These are phyloP conservation scores for Ceratocystis variospora DNA, from an alignment of 2,329 filamentous ascomycete genomes.

Conservation along the genomic window DNA sequence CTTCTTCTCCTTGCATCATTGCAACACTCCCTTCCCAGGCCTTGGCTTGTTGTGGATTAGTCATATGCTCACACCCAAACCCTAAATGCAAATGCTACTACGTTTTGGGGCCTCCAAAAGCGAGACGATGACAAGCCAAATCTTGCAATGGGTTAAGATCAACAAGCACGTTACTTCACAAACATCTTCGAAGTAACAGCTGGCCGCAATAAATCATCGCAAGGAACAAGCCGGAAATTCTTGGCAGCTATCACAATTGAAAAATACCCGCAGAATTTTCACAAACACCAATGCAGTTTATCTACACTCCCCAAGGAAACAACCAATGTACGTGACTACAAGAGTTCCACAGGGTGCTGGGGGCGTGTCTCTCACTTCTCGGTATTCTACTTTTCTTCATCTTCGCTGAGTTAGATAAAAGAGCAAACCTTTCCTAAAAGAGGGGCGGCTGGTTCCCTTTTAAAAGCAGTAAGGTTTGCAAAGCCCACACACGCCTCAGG, in stretches of 20 bases:
- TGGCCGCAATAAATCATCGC: no score
- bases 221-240: no score
- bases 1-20: neutral
- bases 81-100: neutral
- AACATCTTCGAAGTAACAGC: no score
- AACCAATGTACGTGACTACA: no score
- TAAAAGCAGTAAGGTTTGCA: neutral
- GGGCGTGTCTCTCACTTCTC: neutral
- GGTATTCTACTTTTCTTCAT: neutral
- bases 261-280: no score
- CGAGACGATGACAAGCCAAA: no score
- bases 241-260: no score
- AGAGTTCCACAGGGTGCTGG: neutral
- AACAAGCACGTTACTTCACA: no score
- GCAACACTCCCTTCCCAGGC: neutral
- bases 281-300: no score
- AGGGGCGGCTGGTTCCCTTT: neutral
- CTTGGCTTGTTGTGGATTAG: neutral
- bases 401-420: neutral
- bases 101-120: neutral
- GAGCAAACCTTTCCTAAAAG: constrained; percentile 2
- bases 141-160: no score
- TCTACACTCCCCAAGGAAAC: no score
- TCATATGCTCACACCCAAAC: neutral
- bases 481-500: neutral